Percentiles rank a stretch among this genome's conserved stretches.
These are phyloP conservation scores for Cardamine chenopodiifolia DNA, from an alignment of 345 rosid genomes.

Conservation along the genomic window DNA sequence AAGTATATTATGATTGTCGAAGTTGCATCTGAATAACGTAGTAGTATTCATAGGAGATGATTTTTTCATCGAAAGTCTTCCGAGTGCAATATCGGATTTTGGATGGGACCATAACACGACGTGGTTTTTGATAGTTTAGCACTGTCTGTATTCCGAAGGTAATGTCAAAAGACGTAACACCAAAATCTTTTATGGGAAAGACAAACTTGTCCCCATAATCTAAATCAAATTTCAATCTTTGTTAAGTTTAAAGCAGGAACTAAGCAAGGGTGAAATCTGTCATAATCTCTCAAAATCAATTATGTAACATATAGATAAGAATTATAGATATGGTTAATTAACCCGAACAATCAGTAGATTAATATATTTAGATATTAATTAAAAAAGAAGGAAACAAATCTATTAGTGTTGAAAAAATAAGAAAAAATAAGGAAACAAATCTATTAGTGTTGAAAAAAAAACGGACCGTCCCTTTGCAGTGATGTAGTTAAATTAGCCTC, in stretches of 20 bases:
- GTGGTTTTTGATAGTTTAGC: background rate
- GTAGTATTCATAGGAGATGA: background rate
- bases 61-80: background rate
- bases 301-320: background rate
- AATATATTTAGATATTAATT: background rate
- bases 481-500: background rate
- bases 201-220: background rate
- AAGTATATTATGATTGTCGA: background rate
- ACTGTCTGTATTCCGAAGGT: background rate
- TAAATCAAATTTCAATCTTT: background rate
- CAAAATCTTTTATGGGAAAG: background rate
- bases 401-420: background rate
- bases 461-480: conserved; percentile 28
- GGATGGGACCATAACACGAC: conserved; percentile 30
- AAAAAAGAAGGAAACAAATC: background rate
- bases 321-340: conserved; percentile 5
- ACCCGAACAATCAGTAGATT: background rate
- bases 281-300: background rate
- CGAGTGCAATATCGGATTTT: background rate
- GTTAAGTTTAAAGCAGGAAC: background rate
- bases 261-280: conserved; percentile 24
- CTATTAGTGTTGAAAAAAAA: background rate
- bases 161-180: conserved; percentile 11
- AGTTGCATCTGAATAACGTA: conserved; percentile 4
- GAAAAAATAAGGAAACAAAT: background rate